These are phyloP conservation scores for Podosphaera xanthii DNA, from an alignment of 2,329 filamentous ascomycete genomes.

Conservation along the genomic window DNA sequence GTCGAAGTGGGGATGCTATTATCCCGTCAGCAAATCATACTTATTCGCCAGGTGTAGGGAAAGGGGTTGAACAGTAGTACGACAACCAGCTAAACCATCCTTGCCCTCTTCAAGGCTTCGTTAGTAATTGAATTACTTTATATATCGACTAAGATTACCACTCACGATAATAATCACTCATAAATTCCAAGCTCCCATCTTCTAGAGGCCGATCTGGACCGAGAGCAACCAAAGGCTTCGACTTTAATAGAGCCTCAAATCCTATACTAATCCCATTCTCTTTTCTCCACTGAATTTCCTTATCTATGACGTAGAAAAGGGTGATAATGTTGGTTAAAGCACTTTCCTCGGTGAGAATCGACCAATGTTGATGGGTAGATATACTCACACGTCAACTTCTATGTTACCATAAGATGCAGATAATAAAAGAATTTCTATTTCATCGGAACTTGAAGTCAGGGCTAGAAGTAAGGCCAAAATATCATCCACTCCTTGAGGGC, in stretches of 20 bases:
- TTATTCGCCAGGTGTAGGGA: not conserved
- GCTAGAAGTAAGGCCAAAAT: slow-evolving; percentile 72
- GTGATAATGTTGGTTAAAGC: slow-evolving; percentile 76
- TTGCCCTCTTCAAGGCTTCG: slow-evolving; percentile 33
- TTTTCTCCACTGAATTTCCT: slow-evolving; percentile 67
- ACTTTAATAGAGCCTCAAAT: slow-evolving; percentile 47
- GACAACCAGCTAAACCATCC: slow-evolving; percentile 58
- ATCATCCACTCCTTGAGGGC: slow-evolving; percentile 55
- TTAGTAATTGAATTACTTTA: not conserved
- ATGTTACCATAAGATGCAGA: slow-evolving; percentile 92
- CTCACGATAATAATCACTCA: slow-evolving; percentile 74
- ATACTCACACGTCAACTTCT: slow-evolving; percentile 46
- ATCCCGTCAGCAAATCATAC: slow-evolving; percentile 5
- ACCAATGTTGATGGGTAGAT: not conserved
- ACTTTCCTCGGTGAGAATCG: slow-evolving; percentile 21
- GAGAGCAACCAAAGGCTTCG: slow-evolving; percentile 66
- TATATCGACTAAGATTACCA: slow-evolving; percentile 4
- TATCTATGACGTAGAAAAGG: slow-evolving; percentile 77
- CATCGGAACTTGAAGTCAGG: slow-evolving; percentile 57
- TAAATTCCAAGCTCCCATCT: slow-evolving; percentile 41
- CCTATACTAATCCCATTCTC: slow-evolving; percentile 41
- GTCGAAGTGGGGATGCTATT: slow-evolving; percentile 46
- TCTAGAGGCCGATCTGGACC: slow-evolving; percentile 71
- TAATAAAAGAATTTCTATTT: slow-evolving; percentile 66
- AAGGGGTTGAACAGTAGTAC: slow-evolving; percentile 24